These are phyloP conservation scores for Juglanconis sp. DNA, from an alignment of 2,329 filamentous ascomycete species.

Conservation along the genomic window DNA sequence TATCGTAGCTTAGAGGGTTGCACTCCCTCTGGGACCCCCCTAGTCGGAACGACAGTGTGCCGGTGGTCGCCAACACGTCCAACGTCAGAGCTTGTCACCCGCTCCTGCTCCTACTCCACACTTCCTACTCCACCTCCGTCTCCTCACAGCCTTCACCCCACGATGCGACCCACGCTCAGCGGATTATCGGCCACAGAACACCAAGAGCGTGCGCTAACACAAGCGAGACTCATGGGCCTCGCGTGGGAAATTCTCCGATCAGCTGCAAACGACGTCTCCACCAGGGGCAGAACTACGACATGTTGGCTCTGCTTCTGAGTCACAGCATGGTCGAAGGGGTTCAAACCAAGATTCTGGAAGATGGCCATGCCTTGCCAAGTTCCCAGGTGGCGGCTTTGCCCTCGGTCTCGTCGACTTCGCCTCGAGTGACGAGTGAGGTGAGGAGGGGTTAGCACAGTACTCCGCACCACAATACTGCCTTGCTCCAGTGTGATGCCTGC, in stretches of 20 bases:
- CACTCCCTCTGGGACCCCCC: neutral
- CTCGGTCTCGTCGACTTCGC: neutral
- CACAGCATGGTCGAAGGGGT: neutral
- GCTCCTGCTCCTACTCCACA: neutral
- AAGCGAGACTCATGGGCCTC: neutral
- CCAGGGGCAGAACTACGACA: neutral
- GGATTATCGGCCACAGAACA: neutral
- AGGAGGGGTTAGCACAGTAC: too few species aligned
- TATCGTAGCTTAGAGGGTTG: neutral
- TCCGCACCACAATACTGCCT: too few species aligned
- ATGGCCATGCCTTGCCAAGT: neutral
- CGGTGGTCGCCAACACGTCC: slow-evolving; percentile 10
- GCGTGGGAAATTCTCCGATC: neutral
- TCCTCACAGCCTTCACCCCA: neutral
- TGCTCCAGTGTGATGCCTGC: too few species aligned
- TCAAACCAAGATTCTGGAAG: neutral
- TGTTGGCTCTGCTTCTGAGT: neutral
- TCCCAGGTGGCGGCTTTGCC: neutral
- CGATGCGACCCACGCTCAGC: neutral
- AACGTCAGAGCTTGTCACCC: slow-evolving; percentile 1
- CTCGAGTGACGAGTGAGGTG: too few species aligned
- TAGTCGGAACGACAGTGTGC: slow-evolving; percentile 6
- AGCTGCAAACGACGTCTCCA: neutral
- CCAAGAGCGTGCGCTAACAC: neutral
- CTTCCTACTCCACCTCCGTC: neutral